Evolutionary conservation across 148 eudicot species (phyloP), one percentile per base, ranked within the genome.

Genomic region (Gaultheria prostrata): DNA sequence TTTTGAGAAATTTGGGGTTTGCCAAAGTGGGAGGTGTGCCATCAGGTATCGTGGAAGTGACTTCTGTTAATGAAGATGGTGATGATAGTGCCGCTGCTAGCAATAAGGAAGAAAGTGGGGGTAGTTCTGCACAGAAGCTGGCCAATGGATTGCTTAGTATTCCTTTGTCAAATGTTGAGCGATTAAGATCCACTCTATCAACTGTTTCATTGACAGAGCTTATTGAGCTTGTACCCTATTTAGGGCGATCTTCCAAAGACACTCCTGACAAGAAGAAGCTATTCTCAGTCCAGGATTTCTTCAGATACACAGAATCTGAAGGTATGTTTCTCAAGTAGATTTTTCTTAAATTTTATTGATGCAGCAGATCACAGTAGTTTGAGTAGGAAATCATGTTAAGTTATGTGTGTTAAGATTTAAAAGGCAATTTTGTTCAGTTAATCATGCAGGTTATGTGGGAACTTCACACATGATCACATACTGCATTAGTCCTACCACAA

Each of bases 161-260:
- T 83, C 98, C 99, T 48, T 91, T 97, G 87, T 97, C 99, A 45
- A 97, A 97, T 89, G 99, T 97, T 50, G 99, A 93, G 93, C 95
- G 98, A 76, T 88, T 97, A 87, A 97, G 89, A 82, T 88, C 99
- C 50, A 94, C 99, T 39, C 79, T 97, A 65, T 92, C 97, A 15
- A 91, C 97, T 77, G 94, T 97, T 73, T 94, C 99, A 79, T 87
- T 97, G 84, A 80, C 97, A 45, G 99, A 97, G 84, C 89, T 93
- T 77, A 92, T 93, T 57, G 98, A 94, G 91, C 95, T 97, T 77
- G 71, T 97, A 80, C 97, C 97, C 56, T 93, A 94, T 79, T 90
- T 97, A 45, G 95, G 97, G 43, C 91, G 94, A 80, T 82, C 94
- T 77, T 82, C 95, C 9, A 93, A 92, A 87, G 96, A 91, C 71